Conservation (phyloP, 805 yeast species). For the Candida takata region DNA sequence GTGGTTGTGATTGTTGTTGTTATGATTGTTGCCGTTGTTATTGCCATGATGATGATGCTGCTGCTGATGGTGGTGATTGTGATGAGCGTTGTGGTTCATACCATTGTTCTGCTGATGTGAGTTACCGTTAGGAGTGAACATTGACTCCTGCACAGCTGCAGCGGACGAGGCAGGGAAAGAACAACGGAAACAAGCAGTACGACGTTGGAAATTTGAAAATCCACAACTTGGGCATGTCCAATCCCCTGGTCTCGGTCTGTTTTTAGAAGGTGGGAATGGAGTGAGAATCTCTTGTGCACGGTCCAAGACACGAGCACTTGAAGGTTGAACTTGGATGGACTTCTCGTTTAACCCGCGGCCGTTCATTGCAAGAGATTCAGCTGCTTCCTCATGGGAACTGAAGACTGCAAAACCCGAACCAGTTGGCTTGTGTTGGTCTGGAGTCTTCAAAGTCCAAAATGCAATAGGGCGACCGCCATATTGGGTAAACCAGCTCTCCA, state of each 20-base stretch:
- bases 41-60: conserved; percentile 6
- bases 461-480: conserved; percentile 82
- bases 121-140: conserved; percentile 8
- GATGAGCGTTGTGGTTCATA: conserved; percentile 11
- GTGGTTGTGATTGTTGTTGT: conserved; percentile 2
- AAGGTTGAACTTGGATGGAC: conserved; percentile 80
- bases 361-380: conserved; percentile 68
- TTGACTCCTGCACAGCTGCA: conserved; percentile 59
- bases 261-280: conserved; percentile 79
- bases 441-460: conserved; percentile 78
- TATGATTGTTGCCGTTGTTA: conserved; percentile 7
- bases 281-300: conserved; percentile 74
- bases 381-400: conserved; percentile 78
- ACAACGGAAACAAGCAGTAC: conserved; percentile 91
- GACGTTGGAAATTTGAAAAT: conserved; percentile 86
- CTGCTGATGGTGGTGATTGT: conserved; percentile 7
- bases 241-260: conserved; percentile 93
- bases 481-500: conserved; percentile 87
- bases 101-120: conserved; percentile 9
- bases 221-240: conserved; percentile 99
- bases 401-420: conserved; percentile 82
- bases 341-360: conserved; percentile 71
- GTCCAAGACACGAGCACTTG: conserved; percentile 70
- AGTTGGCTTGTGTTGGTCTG: conserved; percentile 44
- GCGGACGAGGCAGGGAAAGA: conserved; percentile 79